Conservation (phyloP, 1,139 yeast genomes). For the Sugiyamaella xylanicola region DNA sequence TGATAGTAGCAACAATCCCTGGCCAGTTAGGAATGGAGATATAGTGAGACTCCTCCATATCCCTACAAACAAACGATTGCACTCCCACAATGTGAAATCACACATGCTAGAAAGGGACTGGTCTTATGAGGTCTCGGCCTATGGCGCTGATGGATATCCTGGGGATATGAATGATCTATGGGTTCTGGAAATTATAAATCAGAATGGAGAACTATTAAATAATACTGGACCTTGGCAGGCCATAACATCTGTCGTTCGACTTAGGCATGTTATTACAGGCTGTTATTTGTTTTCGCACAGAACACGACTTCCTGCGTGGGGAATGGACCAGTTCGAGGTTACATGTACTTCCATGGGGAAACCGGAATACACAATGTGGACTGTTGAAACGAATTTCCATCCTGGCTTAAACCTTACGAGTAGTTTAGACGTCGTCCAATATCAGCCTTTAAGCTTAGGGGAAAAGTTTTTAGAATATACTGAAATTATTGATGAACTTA, state of each 20-base stretch:
- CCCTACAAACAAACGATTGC: conserved; percentile 59
- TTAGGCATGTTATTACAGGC: conserved; percentile 59
- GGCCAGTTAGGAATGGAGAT: conserved; percentile 46
- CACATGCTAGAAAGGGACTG: conserved; percentile 83
- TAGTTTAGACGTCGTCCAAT: conserved; percentile 39
- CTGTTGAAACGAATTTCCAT: conserved; percentile 62
- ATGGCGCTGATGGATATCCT: conserved; percentile 50
- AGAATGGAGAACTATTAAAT: conserved; percentile 42
- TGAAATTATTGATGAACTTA: conserved; percentile 28
- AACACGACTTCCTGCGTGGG: conserved; percentile 68
- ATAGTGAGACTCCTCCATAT: conserved; percentile 63
- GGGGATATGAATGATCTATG: conserved; percentile 40
- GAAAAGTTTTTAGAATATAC: conserved; percentile 42
- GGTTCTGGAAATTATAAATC: conserved; percentile 32
- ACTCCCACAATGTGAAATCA: conserved; percentile 60
- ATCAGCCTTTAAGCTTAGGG: conserved; percentile 29
- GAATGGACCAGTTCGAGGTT: conserved; percentile 70
- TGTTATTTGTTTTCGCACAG: conserved; percentile 68
- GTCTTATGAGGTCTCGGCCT: conserved; percentile 69
- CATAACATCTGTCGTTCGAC: conserved; percentile 58
- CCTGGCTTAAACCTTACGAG: conserved; percentile 42
- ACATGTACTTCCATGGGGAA: conserved; percentile 70
- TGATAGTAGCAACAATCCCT: not conserved
- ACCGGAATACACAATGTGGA: conserved; percentile 62
- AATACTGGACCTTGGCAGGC: conserved; percentile 47